phyloP scores from a whole-genome alignment of 2,329 filamentous ascomycete species.

The Hypoxylon sp. region DNA sequence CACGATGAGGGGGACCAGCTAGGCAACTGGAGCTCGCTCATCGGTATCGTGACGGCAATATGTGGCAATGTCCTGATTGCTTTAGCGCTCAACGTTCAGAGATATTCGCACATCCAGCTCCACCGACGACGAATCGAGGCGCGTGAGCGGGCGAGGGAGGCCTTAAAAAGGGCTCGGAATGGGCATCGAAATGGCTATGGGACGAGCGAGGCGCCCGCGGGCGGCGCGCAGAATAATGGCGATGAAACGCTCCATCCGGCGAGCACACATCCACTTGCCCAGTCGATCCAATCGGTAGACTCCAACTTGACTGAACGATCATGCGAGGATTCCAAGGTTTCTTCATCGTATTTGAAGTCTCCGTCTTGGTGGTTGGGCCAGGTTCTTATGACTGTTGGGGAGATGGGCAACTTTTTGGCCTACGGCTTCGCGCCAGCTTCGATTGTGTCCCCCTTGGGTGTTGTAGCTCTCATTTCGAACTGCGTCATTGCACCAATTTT shows the following conservation, averaged over 20 bases:
- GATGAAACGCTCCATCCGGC: slow-evolving; percentile 54
- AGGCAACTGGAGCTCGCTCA: slow-evolving; percentile 89
- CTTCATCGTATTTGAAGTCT: slow-evolving; percentile 86
- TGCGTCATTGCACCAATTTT: slow-evolving; percentile 96
- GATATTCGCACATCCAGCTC: slow-evolving; percentile 92
- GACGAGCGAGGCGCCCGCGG: slow-evolving; percentile 46
- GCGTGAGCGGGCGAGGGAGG: slow-evolving; percentile 68
- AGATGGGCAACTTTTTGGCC: slow-evolving; percentile 95
- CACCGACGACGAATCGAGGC: slow-evolving; percentile 76
- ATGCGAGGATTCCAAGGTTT: slow-evolving; percentile 56
- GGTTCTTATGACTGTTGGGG: slow-evolving; percentile 90
- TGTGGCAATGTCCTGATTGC: slow-evolving; percentile 94
- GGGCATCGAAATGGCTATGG: slow-evolving; percentile 52
- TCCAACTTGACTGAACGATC: slow-evolving; percentile 58
- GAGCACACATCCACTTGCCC: slow-evolving; percentile 68
- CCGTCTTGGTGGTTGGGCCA: slow-evolving; percentile 98
- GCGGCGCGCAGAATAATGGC: slow-evolving; percentile 53
- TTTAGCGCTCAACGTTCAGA: slow-evolving; percentile 94
- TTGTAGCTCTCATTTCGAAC: slow-evolving; percentile 97
- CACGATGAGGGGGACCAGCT: slow-evolving; percentile 64
- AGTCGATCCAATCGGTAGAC: slow-evolving; percentile 64
- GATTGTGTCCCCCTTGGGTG: slow-evolving; percentile 94
- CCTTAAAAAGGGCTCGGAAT: slow-evolving; percentile 63
- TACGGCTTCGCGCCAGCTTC: slow-evolving; percentile 98
- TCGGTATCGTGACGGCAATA: slow-evolving; percentile 94